phyloP scores from a whole-genome alignment of 768 basidiomycete species.

The Mycena vulgaris region DNA sequence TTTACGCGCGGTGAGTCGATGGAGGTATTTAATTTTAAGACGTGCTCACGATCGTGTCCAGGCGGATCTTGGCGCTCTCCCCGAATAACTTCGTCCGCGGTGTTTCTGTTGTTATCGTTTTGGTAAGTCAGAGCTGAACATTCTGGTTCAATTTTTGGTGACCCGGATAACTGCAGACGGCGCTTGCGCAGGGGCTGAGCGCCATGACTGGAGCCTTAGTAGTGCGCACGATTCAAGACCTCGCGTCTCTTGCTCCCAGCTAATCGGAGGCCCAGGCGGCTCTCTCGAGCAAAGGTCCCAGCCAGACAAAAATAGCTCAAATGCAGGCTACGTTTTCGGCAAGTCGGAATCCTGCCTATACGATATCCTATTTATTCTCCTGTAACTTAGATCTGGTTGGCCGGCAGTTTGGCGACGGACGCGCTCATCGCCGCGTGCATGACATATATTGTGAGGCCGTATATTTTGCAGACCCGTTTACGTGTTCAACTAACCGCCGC shows the following conservation, averaged over 20 bases:
- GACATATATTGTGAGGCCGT: background rate
- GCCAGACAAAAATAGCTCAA: no score
- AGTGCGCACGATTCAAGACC: background rate
- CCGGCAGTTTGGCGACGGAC: no score
- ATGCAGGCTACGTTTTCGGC: no score
- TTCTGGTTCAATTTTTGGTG: background rate
- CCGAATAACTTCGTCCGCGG: background rate
- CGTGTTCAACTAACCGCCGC: background rate
- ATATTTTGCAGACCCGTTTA: background rate
- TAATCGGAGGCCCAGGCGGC: background rate
- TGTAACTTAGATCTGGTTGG: no score
- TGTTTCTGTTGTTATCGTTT: background rate
- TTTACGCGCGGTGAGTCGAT: background rate
- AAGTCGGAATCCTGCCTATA: no score
- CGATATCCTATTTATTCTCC: no score
- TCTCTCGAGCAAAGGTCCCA: no score
- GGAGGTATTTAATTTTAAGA: background rate
- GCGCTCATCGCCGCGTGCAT: background rate
- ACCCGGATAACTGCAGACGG: background rate
- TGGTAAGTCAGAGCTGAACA: background rate
- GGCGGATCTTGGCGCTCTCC: background rate
- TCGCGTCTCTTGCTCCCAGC: background rate
- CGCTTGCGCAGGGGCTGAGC: background rate
- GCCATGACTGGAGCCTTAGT: background rate
- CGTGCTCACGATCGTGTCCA: background rate